Evolutionary conservation across 2,329 filamentous ascomycete genomes (phyloP).

Genomic region (Alternaria sp.): DNA sequence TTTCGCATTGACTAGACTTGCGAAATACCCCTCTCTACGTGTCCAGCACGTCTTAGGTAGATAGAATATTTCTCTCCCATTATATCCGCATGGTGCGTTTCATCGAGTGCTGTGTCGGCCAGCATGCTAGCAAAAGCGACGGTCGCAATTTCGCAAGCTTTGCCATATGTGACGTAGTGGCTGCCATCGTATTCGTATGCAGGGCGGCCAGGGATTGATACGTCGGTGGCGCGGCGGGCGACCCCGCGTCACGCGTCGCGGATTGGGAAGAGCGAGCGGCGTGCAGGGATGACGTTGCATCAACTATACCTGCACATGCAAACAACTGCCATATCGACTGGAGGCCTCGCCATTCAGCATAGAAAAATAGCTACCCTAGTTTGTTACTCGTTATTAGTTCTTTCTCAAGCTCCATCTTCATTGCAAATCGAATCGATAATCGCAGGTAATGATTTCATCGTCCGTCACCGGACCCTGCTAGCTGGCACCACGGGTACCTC

Average conservation of each 20-base stretch:
- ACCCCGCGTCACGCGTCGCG: slow-evolving; percentile 15
- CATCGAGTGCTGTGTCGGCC: not conserved
- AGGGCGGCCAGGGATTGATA: not conserved
- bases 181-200: not conserved
- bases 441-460: slow-evolving; percentile 19
- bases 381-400: not conserved
- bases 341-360: slow-evolving; percentile 5
- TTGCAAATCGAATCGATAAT: not conserved
- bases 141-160: slow-evolving; percentile 9
- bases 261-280: not conserved
- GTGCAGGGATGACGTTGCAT: slow-evolving; percentile 24
- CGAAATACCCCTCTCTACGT: slow-evolving; percentile 26
- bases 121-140: not conserved
- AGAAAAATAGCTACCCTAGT: not conserved
- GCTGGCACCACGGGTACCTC: slow-evolving; percentile 19
- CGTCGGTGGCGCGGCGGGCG: slow-evolving; percentile 10
- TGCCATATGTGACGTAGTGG: slow-evolving; percentile 10
- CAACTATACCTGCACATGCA: slow-evolving; percentile 6
- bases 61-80: not conserved
- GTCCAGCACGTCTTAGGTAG: not conserved
- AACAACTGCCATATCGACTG: not conserved
- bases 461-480: slow-evolving; percentile 20
- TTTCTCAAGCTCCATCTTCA: not conserved
- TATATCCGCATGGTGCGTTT: not conserved
- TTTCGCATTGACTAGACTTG: slow-evolving; percentile 5